phyloP scores from a whole-genome alignment of 306 rosid genomes.

The Malus fusca region DNA sequence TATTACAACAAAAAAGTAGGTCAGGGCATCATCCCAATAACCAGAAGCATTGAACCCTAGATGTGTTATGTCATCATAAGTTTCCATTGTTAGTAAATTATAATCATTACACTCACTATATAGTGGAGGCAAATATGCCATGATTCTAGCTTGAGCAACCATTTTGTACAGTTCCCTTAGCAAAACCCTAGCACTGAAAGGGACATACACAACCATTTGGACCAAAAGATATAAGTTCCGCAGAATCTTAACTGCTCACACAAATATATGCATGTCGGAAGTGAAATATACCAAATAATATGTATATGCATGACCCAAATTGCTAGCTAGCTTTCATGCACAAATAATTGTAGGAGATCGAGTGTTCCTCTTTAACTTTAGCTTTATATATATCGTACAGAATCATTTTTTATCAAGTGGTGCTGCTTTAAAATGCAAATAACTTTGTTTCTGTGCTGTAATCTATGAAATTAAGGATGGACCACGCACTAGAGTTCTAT shows the following conservation, averaged over 20 bases:
- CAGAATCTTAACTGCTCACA: neutral
- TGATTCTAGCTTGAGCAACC: slow-evolving; percentile 25
- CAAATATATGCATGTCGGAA: neutral
- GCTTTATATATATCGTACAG: neutral
- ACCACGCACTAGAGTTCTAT: neutral
- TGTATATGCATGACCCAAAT: neutral
- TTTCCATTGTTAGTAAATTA: slow-evolving; percentile 15
- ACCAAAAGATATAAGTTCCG: neutral
- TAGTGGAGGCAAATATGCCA: slow-evolving; percentile 16
- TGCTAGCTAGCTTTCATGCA: neutral
- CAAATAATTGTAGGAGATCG: neutral
- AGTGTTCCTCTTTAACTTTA: neutral
- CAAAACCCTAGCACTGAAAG: slow-evolving; percentile 16
- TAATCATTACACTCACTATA: slow-evolving; percentile 13
- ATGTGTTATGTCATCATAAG: slow-evolving; percentile 13
- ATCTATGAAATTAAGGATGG: neutral
- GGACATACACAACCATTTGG: neutral
- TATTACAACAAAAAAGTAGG: slow-evolving; percentile 5
- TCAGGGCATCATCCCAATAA: neutral
- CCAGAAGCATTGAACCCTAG: slow-evolving; percentile 28
- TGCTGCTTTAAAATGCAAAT: neutral
- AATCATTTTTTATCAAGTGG: neutral
- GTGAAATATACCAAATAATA: neutral
- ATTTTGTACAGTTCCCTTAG: slow-evolving; percentile 6
- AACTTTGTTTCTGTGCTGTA: neutral